These are phyloP conservation scores for Xerophyta viscosa DNA, from an alignment of 106 monocot species.

Conservation along the genomic window DNA sequence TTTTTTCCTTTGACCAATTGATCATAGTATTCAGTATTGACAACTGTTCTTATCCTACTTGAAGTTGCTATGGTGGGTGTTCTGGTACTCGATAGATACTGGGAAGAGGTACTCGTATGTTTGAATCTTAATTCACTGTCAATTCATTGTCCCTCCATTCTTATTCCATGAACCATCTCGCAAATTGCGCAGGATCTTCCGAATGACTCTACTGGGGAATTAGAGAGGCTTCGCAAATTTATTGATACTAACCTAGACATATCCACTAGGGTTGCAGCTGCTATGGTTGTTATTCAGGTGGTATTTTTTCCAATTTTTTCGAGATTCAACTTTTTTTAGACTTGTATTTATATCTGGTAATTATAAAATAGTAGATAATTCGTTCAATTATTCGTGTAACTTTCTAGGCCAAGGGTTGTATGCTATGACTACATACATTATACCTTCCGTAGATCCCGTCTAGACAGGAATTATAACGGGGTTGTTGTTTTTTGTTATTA, in stretches of 20 bases:
- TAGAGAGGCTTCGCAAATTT: slow-evolving; percentile 38
- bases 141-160: too few species aligned
- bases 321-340: background rate
- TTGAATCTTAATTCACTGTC: too few species aligned
- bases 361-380: too few species aligned
- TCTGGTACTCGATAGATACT: slow-evolving; percentile 35
- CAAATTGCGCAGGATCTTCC: slow-evolving; percentile 45
- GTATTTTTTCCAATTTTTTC: background rate
- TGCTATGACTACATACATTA: too few species aligned
- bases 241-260: slow-evolving; percentile 43
- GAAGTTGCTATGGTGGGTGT: slow-evolving; percentile 38
- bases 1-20: slow-evolving; percentile 28
- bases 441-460: too few species aligned
- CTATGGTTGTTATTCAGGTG: slow-evolving; percentile 52
- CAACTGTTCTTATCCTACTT: slow-evolving; percentile 25
- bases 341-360: too few species aligned
- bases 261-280: slow-evolving; percentile 27
- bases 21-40: slow-evolving; percentile 34
- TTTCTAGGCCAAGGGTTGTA: too few species aligned
- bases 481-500: background rate
- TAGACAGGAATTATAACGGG: too few species aligned
- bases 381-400: too few species aligned
- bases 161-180: too few species aligned
- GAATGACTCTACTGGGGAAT: slow-evolving; percentile 54
- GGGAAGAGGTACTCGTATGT: slow-evolving; percentile 64